Conservation (phyloP, 2,329 filamentous ascomycete genomes). For the Fusarium setosum region DNA sequence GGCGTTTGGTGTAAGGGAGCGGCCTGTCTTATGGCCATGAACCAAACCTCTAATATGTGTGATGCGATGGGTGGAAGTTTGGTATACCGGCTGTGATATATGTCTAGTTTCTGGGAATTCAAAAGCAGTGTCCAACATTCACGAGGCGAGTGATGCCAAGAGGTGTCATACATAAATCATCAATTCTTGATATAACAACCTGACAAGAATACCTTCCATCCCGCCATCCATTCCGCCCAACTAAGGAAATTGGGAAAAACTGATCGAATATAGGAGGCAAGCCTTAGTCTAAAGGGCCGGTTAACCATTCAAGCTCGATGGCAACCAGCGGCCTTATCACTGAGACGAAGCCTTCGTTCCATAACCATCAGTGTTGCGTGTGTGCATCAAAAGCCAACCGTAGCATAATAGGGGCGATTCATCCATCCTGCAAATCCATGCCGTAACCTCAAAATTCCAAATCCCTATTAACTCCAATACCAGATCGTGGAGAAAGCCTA, state of each 20-base stretch:
- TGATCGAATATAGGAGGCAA: too few relatives aligned
- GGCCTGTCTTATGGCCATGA: not conserved
- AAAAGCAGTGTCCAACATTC: not conserved
- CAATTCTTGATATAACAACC: conserved; percentile 26
- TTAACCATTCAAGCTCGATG: too few relatives aligned
- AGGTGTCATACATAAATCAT: conserved; percentile 12
- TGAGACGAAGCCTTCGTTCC: not conserved
- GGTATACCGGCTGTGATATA: not conserved
- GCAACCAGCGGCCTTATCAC: too few relatives aligned
- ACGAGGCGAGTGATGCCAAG: not conserved
- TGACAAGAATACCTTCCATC: conserved; percentile 11
- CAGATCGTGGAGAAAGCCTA: conserved; percentile 1
- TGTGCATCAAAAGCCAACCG: not conserved
- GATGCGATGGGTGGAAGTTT: conserved; percentile 13
- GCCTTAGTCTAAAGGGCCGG: too few relatives aligned
- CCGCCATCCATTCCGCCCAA: not conserved
- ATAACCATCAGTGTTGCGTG: not conserved
- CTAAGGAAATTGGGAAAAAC: too few relatives aligned
- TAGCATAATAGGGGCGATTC: not conserved
- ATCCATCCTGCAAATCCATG: not conserved
- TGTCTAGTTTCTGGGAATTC: not conserved
- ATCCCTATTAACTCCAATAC: conserved; percentile 33
- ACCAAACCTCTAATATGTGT: conserved; percentile 16
- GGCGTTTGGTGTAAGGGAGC: conserved; percentile 39
- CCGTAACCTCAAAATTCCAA: conserved; percentile 9